These are phyloP conservation scores for Magnolia kwangsiensis DNA, from an alignment of 164 flowering plant genomes.

Conservation along the genomic window DNA sequence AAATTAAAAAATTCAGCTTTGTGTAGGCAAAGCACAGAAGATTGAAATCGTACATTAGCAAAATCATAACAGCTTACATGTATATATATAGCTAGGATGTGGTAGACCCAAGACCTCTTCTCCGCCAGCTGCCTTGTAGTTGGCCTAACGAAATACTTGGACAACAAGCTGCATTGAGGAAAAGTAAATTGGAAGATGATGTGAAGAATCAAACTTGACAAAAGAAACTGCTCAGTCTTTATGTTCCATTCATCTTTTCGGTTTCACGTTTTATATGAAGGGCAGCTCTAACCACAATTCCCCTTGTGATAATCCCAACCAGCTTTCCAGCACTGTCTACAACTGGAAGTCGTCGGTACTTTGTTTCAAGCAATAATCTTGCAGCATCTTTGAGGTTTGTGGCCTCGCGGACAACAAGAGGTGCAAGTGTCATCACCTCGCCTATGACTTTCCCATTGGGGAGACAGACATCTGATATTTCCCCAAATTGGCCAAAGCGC, in stretches of 20 bases:
- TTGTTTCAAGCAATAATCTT: conserved; percentile 84
- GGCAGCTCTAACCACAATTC: conserved; percentile 84
- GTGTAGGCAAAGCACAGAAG: not conserved
- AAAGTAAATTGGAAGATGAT: not conserved
- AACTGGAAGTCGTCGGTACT: conserved; percentile 89
- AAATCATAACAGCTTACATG: not conserved
- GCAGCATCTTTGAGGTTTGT: conserved; percentile 94
- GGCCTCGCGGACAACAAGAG: conserved; percentile 71
- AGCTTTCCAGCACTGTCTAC: conserved; percentile 78
- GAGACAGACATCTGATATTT: no score
- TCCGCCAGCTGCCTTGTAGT: not conserved
- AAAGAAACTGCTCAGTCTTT: not conserved
- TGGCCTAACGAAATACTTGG: conserved; percentile 6
- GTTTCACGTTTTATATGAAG: conserved; percentile 56
- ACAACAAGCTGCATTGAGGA: not conserved
- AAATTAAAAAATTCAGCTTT: no score
- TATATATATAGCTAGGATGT: not conserved
- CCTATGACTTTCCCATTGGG: conserved; percentile 76
- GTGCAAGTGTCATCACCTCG: conserved; percentile 92
- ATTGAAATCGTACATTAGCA: not conserved
- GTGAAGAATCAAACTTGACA: not conserved
- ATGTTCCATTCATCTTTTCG: conserved; percentile 21
- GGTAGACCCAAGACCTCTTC: not conserved
- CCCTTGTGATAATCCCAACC: conserved; percentile 90
- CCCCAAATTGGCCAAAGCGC: no score